A percentile compares a stretch with the other conserved stretches of the same genome.
Evolutionary conservation across 768 basidiomycete genomes (phyloP).

Genomic region (Lentinula sp.): DNA sequence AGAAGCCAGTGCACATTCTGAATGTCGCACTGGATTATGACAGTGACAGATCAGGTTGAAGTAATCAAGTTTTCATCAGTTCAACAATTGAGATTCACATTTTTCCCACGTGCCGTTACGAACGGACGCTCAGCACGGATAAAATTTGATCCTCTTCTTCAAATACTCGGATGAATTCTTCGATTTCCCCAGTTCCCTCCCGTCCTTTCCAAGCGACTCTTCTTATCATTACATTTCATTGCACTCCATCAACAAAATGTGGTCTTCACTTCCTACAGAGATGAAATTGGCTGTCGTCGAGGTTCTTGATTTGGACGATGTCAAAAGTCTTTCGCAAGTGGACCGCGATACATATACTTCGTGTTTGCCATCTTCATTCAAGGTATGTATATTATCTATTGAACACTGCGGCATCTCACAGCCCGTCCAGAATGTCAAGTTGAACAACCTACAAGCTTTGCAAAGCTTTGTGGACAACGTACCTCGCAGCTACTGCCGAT

Average conservation of each 20-base stretch:
- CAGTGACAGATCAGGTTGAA: not conserved
- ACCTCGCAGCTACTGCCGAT: constrained; percentile 44
- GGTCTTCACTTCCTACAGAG: constrained; percentile 59
- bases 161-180: constrained; percentile 4
- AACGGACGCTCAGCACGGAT: constrained; percentile 4
- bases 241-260: constrained; percentile 18
- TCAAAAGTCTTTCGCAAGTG: constrained; percentile 42
- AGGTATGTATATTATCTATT: constrained; percentile 28
- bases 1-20: not conserved
- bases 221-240: not conserved
- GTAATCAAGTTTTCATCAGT: not conserved
- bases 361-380: constrained; percentile 56
- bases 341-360: constrained; percentile 45
- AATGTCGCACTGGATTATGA: constrained; percentile 1
- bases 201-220: not conserved
- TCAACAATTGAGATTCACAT: not conserved
- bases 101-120: not conserved
- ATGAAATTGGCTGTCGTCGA: constrained; percentile 57
- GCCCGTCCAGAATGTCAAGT: constrained; percentile 37
- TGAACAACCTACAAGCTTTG: constrained; percentile 41
- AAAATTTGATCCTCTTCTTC: not conserved
- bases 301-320: constrained; percentile 36
- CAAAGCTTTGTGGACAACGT: constrained; percentile 49
- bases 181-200: constrained; percentile 2
- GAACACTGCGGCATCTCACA: constrained; percentile 10